Evolutionary conservation across 441 rosid genomes (phyloP).

Genomic region (Erodium texanum): DNA sequence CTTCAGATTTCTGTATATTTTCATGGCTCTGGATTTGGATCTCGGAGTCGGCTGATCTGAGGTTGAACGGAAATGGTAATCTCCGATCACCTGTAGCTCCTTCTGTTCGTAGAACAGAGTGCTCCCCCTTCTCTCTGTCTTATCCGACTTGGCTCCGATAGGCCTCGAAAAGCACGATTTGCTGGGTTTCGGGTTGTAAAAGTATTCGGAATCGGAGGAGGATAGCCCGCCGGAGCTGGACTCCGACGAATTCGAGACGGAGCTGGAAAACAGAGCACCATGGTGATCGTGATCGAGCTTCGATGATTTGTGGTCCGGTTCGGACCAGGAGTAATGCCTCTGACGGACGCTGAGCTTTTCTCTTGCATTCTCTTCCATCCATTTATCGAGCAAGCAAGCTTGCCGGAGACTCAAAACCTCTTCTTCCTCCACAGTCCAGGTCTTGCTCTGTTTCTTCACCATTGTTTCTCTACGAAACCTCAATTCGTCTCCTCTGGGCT

Average conservation of each 20-base stretch:
- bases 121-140: not conserved
- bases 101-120: too few relatives aligned
- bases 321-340: too few relatives aligned
- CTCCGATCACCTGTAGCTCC: not conserved
- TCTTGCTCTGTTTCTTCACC: not conserved
- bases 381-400: not conserved
- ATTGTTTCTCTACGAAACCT: not conserved
- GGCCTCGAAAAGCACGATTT: not conserved
- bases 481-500: not conserved
- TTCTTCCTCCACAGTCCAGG: not conserved
- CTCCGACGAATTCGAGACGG: not conserved
- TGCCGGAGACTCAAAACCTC: not conserved
- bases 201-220: not conserved
- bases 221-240: not conserved
- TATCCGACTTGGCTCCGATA: not conserved
- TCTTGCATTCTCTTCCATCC: not conserved
- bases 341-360: not conserved
- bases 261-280: not conserved
- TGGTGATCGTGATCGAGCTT: not conserved
- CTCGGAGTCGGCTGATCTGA: not conserved
- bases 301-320: not conserved
- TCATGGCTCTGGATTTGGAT: not conserved
- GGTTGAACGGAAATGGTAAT: slow-evolving; percentile 3
- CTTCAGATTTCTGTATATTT: not conserved
- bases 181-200: not conserved